Percentiles rank a stretch among this genome's conserved stretches.
Conservation (phyloP, 164 flowering plant genomes). For the Berberis thunbergii region DNA sequence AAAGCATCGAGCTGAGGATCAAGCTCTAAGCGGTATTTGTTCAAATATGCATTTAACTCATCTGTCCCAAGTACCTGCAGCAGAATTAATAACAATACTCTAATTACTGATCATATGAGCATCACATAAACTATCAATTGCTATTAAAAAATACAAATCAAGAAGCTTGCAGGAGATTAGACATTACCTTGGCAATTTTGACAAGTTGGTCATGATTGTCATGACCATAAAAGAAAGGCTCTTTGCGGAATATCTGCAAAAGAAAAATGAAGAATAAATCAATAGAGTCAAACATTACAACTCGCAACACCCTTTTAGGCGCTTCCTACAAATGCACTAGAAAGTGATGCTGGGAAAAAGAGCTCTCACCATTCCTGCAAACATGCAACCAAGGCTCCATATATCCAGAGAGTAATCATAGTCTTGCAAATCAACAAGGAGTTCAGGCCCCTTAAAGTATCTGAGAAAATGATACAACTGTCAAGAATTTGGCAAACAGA, state of each 20-base stretch:
- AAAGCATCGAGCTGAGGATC: constrained; percentile 89
- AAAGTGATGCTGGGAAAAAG: not conserved
- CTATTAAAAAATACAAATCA: not conserved
- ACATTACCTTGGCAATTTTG: constrained; percentile 69
- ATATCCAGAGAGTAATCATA: constrained; percentile 93
- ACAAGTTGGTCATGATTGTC: constrained; percentile 95
- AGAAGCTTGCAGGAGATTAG: not conserved
- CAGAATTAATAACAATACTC: not conserved
- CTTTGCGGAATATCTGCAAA: constrained; percentile 48
- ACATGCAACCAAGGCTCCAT: constrained; percentile 99
- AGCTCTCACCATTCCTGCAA: constrained; percentile 90
- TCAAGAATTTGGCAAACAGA: not conserved
- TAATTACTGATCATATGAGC: not conserved
- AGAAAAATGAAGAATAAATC: not conserved
- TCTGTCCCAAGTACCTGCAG: constrained; percentile 91
- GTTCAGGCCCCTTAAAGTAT: constrained; percentile 71
- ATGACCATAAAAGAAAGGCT: constrained; percentile 90
- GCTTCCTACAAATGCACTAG: not conserved
- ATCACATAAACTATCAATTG: not conserved
- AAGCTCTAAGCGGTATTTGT: constrained; percentile 74
- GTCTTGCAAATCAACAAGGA: constrained; percentile 95
- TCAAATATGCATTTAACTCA: constrained; percentile 74
- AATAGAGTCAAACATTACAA: not conserved
- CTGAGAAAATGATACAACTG: constrained; percentile 16
- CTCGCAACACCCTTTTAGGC: not conserved